These are phyloP conservation scores for Ascobolus immersus DNA, from an alignment of 495 filamentous ascomycete species.

Conservation along the genomic window DNA sequence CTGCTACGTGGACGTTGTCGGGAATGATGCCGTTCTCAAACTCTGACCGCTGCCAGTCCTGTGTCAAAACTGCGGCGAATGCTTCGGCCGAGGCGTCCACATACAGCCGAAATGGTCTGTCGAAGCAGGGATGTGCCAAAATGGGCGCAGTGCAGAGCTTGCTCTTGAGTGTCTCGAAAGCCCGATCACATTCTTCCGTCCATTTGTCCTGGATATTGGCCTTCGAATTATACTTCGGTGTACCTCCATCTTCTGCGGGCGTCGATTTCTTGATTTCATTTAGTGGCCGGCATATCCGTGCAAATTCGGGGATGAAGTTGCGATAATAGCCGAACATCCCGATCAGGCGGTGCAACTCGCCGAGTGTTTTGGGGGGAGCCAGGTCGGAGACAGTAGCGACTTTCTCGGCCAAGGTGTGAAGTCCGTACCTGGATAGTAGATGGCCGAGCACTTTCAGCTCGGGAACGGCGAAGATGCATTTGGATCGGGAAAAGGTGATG, in stretches of 20 bases:
- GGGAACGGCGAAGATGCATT: not conserved
- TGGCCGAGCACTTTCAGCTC: not conserved
- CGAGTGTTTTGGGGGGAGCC: not conserved
- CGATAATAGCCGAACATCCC: slow-evolving; percentile 4
- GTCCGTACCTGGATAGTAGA: not conserved
- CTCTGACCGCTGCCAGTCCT: not conserved
- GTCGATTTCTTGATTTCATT: slow-evolving; percentile 1
- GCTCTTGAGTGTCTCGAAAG: not conserved
- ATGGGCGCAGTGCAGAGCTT: not conserved
- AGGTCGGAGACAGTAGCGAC: slow-evolving; percentile 1
- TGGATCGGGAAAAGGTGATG: not conserved
- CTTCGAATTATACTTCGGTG: not conserved
- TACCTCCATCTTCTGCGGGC: too few species aligned
- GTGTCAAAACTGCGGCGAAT: slow-evolving; percentile 1
- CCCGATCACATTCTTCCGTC: not conserved
- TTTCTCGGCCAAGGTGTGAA: not conserved
- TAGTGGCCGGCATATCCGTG: not conserved
- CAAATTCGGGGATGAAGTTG: slow-evolving; percentile 2
- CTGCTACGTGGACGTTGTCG: too few species aligned
- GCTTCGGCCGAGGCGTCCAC: not conserved
- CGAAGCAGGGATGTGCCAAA: not conserved
- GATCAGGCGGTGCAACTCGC: not conserved
- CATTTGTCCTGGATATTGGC: not conserved
- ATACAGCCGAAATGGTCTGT: slow-evolving; percentile 1
- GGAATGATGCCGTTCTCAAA: too few species aligned